Evolutionary conservation across 192 early-diverging fungal genomes (phyloP).

Genomic region (Podila epicladia): DNA sequence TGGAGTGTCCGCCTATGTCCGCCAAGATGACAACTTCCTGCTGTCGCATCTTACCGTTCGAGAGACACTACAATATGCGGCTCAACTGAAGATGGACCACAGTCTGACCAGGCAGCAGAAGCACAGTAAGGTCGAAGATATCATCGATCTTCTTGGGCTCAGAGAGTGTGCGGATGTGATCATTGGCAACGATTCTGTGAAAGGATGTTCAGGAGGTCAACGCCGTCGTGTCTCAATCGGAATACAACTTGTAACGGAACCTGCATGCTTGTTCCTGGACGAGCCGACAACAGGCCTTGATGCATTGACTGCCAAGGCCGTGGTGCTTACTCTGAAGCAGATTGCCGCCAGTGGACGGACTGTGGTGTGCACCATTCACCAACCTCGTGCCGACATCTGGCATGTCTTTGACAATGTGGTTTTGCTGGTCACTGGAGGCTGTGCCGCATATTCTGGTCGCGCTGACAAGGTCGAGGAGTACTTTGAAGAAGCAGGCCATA

Average conservation of each 20-base stretch:
- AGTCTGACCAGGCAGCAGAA: constrained; percentile 22
- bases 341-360: constrained; percentile 57
- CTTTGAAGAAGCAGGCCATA: constrained; percentile 44
- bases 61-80: constrained; percentile 82
- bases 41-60: constrained; percentile 77
- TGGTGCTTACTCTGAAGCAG: constrained; percentile 38
- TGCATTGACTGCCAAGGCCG: constrained; percentile 45
- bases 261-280: constrained; percentile 44
- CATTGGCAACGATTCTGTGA: constrained; percentile 33
- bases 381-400: constrained; percentile 84
- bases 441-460: constrained; percentile 45
- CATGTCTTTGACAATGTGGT: constrained; percentile 85
- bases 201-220: constrained; percentile 43
- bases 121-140: constrained; percentile 40
- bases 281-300: constrained; percentile 45
- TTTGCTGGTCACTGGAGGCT: constrained; percentile 71
- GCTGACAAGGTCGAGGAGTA: constrained; percentile 46
- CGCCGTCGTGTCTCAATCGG: constrained; percentile 47
- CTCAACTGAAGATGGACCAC: constrained; percentile 69
- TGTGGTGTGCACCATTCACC: constrained; percentile 90
- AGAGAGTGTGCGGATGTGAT: constrained; percentile 47
- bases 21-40: constrained; percentile 45
- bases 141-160: constrained; percentile 42
- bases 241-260: constrained; percentile 42
- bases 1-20: constrained; percentile 40